Conservation (phyloP, 2,329 filamentous ascomycete species). For the Trichoderma guizhouense region DNA sequence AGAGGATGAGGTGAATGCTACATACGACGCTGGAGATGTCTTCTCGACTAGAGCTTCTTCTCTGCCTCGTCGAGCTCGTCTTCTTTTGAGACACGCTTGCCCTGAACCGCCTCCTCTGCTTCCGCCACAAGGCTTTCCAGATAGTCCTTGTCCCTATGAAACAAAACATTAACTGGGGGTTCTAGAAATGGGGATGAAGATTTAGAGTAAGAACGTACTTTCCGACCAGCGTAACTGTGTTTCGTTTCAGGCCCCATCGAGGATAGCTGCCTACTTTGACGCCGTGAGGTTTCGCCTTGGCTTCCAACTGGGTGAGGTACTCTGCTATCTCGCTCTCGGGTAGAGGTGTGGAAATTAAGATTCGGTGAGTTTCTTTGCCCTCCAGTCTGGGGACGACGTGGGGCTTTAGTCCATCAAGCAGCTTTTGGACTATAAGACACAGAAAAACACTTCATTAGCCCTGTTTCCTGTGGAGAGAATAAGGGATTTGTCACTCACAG, state of each 20-base stretch:
- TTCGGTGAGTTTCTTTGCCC: constrained; percentile 73
- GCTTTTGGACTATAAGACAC: constrained; percentile 56
- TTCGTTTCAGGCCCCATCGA: constrained; percentile 79
- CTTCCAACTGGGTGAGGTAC: constrained; percentile 77
- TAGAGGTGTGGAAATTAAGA: constrained; percentile 83
- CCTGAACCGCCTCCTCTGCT: constrained; percentile 73
- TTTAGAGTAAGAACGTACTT: constrained; percentile 36
- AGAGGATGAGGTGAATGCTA: too few species aligned
- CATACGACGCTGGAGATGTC: not conserved
- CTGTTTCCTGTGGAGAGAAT: not conserved
- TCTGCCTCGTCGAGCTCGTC: constrained; percentile 62
- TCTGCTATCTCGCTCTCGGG: constrained; percentile 80
- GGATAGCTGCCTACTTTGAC: constrained; percentile 97
- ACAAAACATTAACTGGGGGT: not conserved
- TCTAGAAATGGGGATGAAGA: not conserved
- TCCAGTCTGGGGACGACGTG: constrained; percentile 68
- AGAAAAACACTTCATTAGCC: not conserved
- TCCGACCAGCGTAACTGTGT: constrained; percentile 85
- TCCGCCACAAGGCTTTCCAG: constrained; percentile 77
- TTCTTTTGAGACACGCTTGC: constrained; percentile 65
- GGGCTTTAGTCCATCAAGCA: constrained; percentile 75
- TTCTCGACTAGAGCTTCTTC: constrained; percentile 9
- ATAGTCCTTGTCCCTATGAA: constrained; percentile 63
- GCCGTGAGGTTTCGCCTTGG: constrained; percentile 67
- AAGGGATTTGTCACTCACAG: constrained; percentile 47